Evolutionary conservation across 1,284 basidiomycete genomes (phyloP).

Genomic region (Hypsizygus ulmarius): DNA sequence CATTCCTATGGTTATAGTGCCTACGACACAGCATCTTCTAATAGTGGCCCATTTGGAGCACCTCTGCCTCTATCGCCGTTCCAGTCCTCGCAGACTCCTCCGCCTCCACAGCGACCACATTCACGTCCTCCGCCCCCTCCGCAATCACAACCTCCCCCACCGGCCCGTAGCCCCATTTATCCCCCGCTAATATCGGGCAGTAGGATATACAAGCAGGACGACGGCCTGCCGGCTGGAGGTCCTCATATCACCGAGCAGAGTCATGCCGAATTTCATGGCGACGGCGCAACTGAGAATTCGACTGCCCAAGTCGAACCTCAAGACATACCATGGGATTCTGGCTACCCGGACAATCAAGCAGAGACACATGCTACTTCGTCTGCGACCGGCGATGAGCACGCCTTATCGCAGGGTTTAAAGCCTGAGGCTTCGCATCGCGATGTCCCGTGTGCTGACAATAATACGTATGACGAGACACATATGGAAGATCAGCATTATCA

Average conservation of each 20-base stretch:
- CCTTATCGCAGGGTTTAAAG: not conserved
- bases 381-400: not conserved
- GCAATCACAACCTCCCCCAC: constrained; percentile 7
- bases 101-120: constrained; percentile 8
- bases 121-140: constrained; percentile 4
- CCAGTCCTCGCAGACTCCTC: constrained; percentile 3
- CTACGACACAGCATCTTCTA: constrained; percentile 13
- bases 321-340: too few species aligned
- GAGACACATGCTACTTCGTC: too few species aligned
- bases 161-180: constrained; percentile 1
- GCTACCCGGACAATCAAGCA: too few species aligned
- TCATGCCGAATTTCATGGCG: too few species aligned
- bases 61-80: constrained; percentile 10
- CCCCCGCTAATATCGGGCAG: constrained; percentile 2
- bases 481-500: not conserved
- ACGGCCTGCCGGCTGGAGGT: not conserved
- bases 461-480: not conserved
- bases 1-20: constrained; percentile 19
- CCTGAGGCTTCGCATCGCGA: constrained; percentile 1
- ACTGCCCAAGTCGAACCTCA: too few species aligned
- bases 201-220: not conserved
- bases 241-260: not conserved
- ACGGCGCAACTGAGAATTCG: too few species aligned
- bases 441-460: not conserved
- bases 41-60: constrained; percentile 9